Percentiles rank a stretch among this genome's conserved stretches.
Evolutionary conservation across 2,329 filamentous ascomycete species (phyloP).

Genomic region (Pseudopyrenochaeta lycopersici): DNA sequence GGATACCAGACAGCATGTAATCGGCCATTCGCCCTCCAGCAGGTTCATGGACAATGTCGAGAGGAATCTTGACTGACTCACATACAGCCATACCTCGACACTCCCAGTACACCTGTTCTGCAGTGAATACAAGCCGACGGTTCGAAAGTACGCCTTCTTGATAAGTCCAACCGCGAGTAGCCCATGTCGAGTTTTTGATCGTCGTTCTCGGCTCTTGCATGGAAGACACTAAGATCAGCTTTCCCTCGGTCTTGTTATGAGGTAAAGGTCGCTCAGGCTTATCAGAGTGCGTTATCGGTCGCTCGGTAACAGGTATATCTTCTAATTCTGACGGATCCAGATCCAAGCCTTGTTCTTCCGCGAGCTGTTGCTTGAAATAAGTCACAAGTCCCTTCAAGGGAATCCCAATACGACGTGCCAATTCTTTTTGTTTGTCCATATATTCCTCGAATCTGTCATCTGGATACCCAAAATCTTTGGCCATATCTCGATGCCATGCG

Average conservation of each 20-base stretch:
- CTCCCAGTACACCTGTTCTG: conserved; percentile 3
- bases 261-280: conserved; percentile 1
- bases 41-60: not conserved
- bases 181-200: conserved; percentile 4
- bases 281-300: not conserved
- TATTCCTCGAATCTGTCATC: not conserved
- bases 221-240: not conserved
- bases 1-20: conserved; percentile 5
- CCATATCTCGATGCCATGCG: not conserved
- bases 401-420: conserved; percentile 4
- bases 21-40: conserved; percentile 1
- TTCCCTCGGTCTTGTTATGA: not conserved
- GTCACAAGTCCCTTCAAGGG: not conserved
- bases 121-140: conserved; percentile 1
- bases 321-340: not conserved
- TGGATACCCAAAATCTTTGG: not conserved
- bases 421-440: not conserved
- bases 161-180: conserved; percentile 7
- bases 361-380: not conserved
- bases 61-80: not conserved
- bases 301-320: not conserved
- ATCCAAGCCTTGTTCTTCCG: not conserved
- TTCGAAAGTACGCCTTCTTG: conserved; percentile 5
- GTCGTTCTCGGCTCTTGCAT: conserved; percentile 2
- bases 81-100: conserved; percentile 4